Conservation (phyloP, 192 early-diverging fungal species). For the Podila horticola region DNA sequence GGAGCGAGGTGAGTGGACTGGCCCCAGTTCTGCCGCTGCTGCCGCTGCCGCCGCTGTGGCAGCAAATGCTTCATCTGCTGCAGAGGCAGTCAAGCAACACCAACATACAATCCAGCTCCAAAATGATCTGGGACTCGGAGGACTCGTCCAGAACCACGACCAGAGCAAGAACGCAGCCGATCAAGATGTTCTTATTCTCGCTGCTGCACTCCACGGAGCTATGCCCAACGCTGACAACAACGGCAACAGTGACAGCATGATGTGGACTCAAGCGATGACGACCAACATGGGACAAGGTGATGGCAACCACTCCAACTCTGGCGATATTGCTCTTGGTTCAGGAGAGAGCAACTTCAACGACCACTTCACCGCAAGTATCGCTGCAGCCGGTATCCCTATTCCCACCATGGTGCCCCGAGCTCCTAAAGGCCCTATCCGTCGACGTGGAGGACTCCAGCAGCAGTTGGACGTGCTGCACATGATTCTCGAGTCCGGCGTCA, state of each 20-base stretch:
- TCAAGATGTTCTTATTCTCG: conserved; percentile 41
- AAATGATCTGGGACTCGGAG: conserved; percentile 10
- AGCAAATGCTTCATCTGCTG: conserved; percentile 21
- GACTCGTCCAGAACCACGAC: conserved; percentile 1
- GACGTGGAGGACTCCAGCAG: conserved; percentile 44
- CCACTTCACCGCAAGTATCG: conserved; percentile 19
- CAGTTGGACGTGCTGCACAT: conserved; percentile 39
- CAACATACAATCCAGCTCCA: conserved; percentile 4
- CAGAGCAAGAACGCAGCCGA: conserved; percentile 15
- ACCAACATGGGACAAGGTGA: conserved; percentile 2
- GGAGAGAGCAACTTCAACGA: not conserved
- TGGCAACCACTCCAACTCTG: not conserved
- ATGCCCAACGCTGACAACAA: conserved; percentile 7
- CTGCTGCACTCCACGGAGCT: conserved; percentile 40
- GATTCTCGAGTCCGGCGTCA: conserved; percentile 41
- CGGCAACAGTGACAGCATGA: conserved; percentile 12
- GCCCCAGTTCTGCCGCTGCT: conserved; percentile 45
- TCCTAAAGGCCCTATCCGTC: conserved; percentile 45
- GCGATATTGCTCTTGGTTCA: not conserved
- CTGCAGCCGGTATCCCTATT: conserved; percentile 20
- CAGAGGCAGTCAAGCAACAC: conserved; percentile 22
- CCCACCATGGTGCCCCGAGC: conserved; percentile 34
- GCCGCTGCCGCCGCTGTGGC: conserved; percentile 43
- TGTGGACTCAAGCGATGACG: conserved; percentile 39
- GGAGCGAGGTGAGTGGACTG: conserved; percentile 50